Conservation (phyloP, 495 filamentous ascomycete species). For the Penicillium canariense region DNA sequence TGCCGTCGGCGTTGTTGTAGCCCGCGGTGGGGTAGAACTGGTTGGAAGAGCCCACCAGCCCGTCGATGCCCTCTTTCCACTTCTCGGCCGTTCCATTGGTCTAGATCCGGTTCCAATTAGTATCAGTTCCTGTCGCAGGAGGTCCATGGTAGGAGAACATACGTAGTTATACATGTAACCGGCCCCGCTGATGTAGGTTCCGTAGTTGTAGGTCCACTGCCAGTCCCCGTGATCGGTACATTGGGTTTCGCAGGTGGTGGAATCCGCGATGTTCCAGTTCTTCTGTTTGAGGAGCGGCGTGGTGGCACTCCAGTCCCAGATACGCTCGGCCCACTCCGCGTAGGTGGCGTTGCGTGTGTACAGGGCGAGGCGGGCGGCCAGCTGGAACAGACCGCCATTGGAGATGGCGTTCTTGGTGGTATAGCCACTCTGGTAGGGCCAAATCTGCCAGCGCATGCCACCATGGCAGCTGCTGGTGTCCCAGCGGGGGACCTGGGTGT, state of each 20-base stretch:
- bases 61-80: constrained; percentile 59
- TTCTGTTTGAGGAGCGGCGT: constrained; percentile 53
- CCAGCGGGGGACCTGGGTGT: constrained; percentile 68
- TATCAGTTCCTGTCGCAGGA: too few relatives aligned
- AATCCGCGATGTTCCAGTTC: constrained; percentile 63
- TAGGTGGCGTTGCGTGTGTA: constrained; percentile 79
- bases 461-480: constrained; percentile 65
- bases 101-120: constrained; percentile 23
- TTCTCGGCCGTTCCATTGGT: constrained; percentile 36
- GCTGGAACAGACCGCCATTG: constrained; percentile 77
- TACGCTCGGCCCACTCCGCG: constrained; percentile 67
- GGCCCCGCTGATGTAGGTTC: constrained; percentile 68
- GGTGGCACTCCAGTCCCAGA: constrained; percentile 64
- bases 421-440: constrained; percentile 75
- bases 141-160: too few relatives aligned
- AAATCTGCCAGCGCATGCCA: constrained; percentile 85
- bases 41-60: constrained; percentile 49
- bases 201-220: constrained; percentile 78
- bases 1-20: constrained; percentile 39
- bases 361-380: constrained; percentile 70
- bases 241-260: constrained; percentile 52
- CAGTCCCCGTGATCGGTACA: constrained; percentile 60
- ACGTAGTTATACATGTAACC: constrained; percentile 77
- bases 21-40: constrained; percentile 54
- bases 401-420: constrained; percentile 78